Evolutionary conservation across 495 filamentous ascomycete genomes (phyloP).

Genomic region (Annulohypoxylon nitens): DNA sequence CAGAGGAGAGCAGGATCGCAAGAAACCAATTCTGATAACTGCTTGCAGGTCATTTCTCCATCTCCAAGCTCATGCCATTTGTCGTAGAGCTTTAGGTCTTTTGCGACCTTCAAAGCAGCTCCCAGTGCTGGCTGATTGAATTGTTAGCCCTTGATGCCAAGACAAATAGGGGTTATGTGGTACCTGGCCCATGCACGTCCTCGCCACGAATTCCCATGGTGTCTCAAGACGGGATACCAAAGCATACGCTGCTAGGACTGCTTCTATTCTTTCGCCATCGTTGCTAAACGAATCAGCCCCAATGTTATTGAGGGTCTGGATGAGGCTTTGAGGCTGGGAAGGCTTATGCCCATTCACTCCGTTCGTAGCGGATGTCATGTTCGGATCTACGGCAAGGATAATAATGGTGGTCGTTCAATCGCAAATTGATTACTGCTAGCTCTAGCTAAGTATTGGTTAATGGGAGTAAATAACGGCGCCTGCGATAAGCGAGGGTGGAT

Average conservation of each 20-base stretch:
- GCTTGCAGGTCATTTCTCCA: constrained; percentile 3
- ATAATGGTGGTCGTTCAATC: neutral
- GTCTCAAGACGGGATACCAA: constrained; percentile 6
- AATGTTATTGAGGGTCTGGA: neutral
- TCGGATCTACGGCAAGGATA: neutral
- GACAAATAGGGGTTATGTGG: neutral
- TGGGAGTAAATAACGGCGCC: constrained; percentile 2
- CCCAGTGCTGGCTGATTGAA: constrained; percentile 3
- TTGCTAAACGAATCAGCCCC: neutral
- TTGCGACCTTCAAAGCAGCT: constrained; percentile 4
- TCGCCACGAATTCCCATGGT: constrained; percentile 6
- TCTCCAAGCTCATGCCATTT: constrained; percentile 4
- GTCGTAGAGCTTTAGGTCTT: constrained; percentile 10
- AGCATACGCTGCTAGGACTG: constrained; percentile 5
- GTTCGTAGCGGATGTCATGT: neutral
- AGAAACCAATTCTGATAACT: constrained; percentile 2
- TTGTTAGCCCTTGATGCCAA: neutral
- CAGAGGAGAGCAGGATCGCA: constrained; percentile 16
- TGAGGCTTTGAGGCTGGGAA: neutral
- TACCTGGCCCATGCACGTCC: constrained; percentile 13
- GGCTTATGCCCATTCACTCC: neutral
- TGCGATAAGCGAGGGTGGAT: neutral
- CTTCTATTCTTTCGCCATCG: neutral
- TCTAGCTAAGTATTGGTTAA: constrained; percentile 9
- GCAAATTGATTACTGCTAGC: neutral